Percentiles rank a stretch among this genome's conserved stretches.
These are phyloP conservation scores for Sporothrix pseudoabietina DNA, from an alignment of 2,329 filamentous ascomycete species.

Conservation along the genomic window DNA sequence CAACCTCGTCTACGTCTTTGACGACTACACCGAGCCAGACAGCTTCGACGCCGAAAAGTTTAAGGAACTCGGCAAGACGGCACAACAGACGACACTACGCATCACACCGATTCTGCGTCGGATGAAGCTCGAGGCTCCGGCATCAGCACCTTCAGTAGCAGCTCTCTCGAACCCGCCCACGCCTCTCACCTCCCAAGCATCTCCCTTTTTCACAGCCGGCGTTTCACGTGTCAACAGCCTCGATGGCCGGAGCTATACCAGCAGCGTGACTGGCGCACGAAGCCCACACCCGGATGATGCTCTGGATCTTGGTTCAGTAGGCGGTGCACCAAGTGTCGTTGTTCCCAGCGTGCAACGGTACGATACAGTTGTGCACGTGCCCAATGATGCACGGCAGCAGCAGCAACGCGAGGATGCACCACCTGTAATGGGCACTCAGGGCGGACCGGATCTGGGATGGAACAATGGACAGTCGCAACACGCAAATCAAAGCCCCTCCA, in stretches of 20 bases:
- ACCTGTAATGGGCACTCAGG: constrained; percentile 32
- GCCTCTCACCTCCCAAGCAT: not conserved
- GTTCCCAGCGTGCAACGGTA: constrained; percentile 9
- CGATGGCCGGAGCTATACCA: constrained; percentile 17
- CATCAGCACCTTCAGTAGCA: not conserved
- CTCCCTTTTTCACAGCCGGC: not conserved
- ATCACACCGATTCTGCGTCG: constrained; percentile 56
- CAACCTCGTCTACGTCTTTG: constrained; percentile 59
- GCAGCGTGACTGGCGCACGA: not conserved
- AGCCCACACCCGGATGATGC: constrained; percentile 8
- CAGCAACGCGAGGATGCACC: constrained; percentile 10
- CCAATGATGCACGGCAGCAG: not conserved
- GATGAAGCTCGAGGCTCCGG: constrained; percentile 51
- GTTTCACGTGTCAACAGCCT: constrained; percentile 27
- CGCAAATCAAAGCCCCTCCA: not conserved
- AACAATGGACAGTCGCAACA: constrained; percentile 28
- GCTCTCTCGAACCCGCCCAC: not conserved
- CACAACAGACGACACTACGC: constrained; percentile 52
- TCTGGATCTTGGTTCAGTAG: not conserved
- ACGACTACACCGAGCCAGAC: constrained; percentile 55
- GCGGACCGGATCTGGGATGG: constrained; percentile 34
- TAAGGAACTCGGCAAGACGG: constrained; percentile 51
- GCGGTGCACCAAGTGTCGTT: not conserved
- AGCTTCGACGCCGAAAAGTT: constrained; percentile 56
- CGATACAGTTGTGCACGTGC: constrained; percentile 17